Percentiles rank a stretch among this genome's conserved stretches.
Evolutionary conservation across 179 eudicot species (phyloP).

Genomic region (Amaranthus tricolor): DNA sequence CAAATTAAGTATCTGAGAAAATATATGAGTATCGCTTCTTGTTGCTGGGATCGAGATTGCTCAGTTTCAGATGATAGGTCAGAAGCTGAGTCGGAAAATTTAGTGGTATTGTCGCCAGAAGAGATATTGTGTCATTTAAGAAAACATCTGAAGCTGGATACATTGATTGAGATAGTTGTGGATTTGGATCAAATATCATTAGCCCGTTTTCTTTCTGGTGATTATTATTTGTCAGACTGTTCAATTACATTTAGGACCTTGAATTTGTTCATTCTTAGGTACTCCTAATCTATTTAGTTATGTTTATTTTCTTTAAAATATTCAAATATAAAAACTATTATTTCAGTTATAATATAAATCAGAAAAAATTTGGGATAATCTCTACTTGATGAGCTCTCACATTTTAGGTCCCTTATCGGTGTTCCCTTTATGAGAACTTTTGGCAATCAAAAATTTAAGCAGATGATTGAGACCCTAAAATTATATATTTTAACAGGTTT

Average conservation of each 20-base stretch:
- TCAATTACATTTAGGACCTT: constrained; percentile 60
- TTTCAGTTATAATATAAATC: too few relatives aligned
- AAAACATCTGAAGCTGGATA: constrained; percentile 55
- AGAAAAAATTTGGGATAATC: too few relatives aligned
- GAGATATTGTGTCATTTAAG: constrained; percentile 55
- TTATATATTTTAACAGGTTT: too few relatives aligned
- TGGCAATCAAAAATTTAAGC: too few relatives aligned
- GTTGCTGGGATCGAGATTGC: constrained; percentile 23
- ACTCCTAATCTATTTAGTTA: neutral
- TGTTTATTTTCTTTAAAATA: neutral
- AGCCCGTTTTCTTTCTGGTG: constrained; percentile 83
- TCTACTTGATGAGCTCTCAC: too few relatives aligned
- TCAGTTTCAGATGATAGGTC: constrained; percentile 35
- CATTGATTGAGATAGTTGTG: constrained; percentile 81
- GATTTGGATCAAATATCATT: constrained; percentile 79
- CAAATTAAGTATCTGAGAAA: constrained; percentile 9
- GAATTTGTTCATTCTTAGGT: constrained; percentile 65
- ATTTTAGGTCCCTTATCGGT: too few relatives aligned
- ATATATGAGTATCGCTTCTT: constrained; percentile 14
- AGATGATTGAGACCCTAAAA: too few relatives aligned
- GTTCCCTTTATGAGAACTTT: too few relatives aligned
- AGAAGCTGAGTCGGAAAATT: constrained; percentile 56
- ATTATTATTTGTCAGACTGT: constrained; percentile 63
- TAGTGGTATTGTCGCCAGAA: constrained; percentile 67
- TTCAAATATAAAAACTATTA: too few relatives aligned